phyloP scores from a whole-genome alignment of 2,329 filamentous ascomycete species.

The Metarhizium brunneum region DNA sequence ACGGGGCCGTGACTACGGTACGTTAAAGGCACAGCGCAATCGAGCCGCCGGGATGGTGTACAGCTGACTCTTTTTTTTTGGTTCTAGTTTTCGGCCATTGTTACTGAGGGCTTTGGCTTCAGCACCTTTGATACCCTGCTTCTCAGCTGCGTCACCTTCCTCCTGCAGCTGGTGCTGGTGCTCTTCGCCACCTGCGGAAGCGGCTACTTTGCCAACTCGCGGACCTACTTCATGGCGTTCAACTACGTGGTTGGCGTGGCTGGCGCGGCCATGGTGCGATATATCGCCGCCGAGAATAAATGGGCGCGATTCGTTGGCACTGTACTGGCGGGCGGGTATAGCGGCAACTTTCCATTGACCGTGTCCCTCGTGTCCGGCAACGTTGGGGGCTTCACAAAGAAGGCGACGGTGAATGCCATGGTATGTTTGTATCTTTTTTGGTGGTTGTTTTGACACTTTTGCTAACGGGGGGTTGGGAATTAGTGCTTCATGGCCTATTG shows the following conservation, averaged over 20 bases:
- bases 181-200: constrained; percentile 13
- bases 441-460: no score
- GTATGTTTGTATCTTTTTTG: constrained; percentile 16
- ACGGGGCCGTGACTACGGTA: constrained; percentile 19
- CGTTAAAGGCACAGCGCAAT: not conserved
- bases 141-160: constrained; percentile 11
- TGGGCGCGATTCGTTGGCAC: constrained; percentile 18
- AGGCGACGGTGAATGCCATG: constrained; percentile 47
- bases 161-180: constrained; percentile 15
- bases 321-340: constrained; percentile 45
- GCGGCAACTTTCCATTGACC: constrained; percentile 31
- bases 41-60: no score
- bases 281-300: constrained; percentile 7
- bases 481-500: constrained; percentile 48
- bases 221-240: constrained; percentile 17
- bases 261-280: constrained; percentile 16
- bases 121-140: constrained; percentile 13
- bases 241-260: constrained; percentile 11
- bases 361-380: constrained; percentile 50
- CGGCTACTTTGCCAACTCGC: constrained; percentile 14
- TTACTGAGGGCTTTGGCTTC: constrained; percentile 16
- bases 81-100: constrained; percentile 16
- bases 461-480: no score
- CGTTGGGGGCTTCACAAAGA: constrained; percentile 55
- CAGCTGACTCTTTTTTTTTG: not conserved